These are phyloP conservation scores for Cladosporium cucumerinum DNA, from an alignment of 2,329 filamentous ascomycete genomes.

Conservation along the genomic window DNA sequence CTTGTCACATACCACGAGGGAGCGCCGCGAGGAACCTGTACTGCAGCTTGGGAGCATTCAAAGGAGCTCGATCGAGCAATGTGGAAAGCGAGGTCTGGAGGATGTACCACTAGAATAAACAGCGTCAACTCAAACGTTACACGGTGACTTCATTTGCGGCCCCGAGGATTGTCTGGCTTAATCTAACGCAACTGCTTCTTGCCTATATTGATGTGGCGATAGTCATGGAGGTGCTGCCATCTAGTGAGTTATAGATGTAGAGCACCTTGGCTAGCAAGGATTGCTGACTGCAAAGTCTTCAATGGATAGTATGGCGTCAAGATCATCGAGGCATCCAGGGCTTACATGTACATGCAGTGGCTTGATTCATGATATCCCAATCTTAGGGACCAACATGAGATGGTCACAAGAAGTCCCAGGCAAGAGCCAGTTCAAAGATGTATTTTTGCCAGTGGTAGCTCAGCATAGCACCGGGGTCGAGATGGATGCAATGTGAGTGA, in stretches of 20 bases:
- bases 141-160: neutral
- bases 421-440: no score
- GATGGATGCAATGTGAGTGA: no score
- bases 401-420: neutral
- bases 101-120: neutral
- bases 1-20: no score
- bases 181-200: neutral
- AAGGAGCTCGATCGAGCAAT: neutral
- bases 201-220: neutral
- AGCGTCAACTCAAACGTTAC: neutral
- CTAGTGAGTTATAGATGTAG: neutral
- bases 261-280: neutral
- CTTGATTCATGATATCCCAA: neutral
- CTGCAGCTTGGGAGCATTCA: neutral
- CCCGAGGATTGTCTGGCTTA: neutral
- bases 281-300: no score
- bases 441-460: neutral
- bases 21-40: neutral
- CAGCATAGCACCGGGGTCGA: no score
- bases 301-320: no score
- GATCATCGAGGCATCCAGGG: neutral
- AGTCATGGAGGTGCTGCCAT: neutral
- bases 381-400: neutral
- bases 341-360: no score
- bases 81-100: neutral